These are phyloP conservation scores for Erucastrum elatum DNA, from an alignment of 345 rosid genomes.

Conservation along the genomic window DNA sequence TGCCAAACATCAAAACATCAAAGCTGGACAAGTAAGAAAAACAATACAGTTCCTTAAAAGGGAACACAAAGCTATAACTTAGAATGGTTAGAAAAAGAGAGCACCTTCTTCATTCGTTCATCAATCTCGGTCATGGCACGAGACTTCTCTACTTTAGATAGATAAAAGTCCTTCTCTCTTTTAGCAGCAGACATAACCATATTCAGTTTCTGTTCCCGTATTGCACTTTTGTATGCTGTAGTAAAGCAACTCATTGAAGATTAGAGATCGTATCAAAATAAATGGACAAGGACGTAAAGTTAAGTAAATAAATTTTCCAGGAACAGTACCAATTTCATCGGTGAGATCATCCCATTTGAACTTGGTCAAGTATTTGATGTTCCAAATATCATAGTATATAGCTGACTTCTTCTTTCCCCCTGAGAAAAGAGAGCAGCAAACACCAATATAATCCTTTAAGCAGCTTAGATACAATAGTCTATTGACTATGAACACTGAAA, in stretches of 20 bases:
- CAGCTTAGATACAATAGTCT: neutral
- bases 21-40: neutral
- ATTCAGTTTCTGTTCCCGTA: conserved; percentile 75
- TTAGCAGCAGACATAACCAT: conserved; percentile 88
- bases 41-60: neutral
- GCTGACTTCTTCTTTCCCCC: conserved; percentile 91
- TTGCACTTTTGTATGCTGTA: conserved; percentile 82
- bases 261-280: conserved; percentile 16
- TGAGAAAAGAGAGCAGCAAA: conserved; percentile 28
- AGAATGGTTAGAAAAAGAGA: neutral
- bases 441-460: neutral
- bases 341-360: conserved; percentile 98
- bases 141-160: conserved; percentile 69
- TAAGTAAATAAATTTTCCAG: conserved; percentile 8
- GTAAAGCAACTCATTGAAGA: conserved; percentile 20
- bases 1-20: conserved; percentile 36
- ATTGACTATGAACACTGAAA: neutral
- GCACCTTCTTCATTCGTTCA: conserved; percentile 81
- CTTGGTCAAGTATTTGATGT: conserved; percentile 89
- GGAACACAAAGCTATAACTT: too few species aligned
- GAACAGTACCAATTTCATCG: conserved; percentile 70
- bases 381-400: conserved; percentile 84
- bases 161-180: conserved; percentile 87
- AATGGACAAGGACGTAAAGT: neutral
- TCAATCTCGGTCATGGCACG: conserved; percentile 68